Base-by-base conservation (phyloP, 306 rosid species). In the Trifolium fragiferum region DNA sequence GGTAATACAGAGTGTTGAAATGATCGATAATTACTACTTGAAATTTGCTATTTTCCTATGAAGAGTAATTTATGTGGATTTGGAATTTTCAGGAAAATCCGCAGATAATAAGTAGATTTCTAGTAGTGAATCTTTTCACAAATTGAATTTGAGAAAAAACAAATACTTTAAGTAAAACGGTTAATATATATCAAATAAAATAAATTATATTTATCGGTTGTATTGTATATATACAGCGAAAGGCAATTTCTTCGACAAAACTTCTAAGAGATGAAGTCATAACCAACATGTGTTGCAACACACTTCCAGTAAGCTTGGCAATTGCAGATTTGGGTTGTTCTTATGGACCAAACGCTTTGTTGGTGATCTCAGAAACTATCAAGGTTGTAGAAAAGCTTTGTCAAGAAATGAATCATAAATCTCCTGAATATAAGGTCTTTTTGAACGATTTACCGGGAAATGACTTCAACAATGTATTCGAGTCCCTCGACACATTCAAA, bases 291-390 rank as follows among this genome's bases (percentile, higher is more conserved):
- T 85, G 55, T 65, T 5, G 23, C 58, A 72, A 6, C 54, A 72
- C 7, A 47, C 33, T 47, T 6, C 70, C 82, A 0, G 59, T 6
- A 38, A 78, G 62, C 60, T 20, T 88, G n/a, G 78, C 66, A 30
- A 88, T 86, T 1, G 93, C 93, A 1, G 93, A 88, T 23, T 37
- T 88, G 76, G 93, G 93, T 33, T 88, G 93, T 25, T 76, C 93
- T 58, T 84, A 84, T 0, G 93, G 93, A 58, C 86, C 90, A 20
- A 86, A 89, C 82, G 81, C 90, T 32, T 44, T 86, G 0, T 55
- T 82, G 27, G 77, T 76, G 0, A 84, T 78, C 2, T 75, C 86
- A 11, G 80, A 86, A 27, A 9, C 71, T 9, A 74, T 89, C 60
- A 78, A 82, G 8, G 4, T 8, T 0, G 86, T 82, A 38, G 86